Base-by-base conservation (phyloP, 805 yeast genomes). In the Monosporozyma unispora region DNA sequence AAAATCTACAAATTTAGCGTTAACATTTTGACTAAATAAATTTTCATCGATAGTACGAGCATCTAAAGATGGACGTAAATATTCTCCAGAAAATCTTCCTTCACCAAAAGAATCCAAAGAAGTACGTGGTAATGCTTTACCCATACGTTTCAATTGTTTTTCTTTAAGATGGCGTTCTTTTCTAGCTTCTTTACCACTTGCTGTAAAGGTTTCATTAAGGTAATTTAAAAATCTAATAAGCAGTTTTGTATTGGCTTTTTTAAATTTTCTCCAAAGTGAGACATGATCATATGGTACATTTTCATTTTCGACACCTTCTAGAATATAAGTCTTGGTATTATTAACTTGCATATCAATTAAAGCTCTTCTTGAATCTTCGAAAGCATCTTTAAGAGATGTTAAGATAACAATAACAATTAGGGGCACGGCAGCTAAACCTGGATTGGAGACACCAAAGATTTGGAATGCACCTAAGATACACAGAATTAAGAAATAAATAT, bases 301-400 rank as follows among this genome's bases (percentile, higher is more conserved):
- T 19, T 71, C 68, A 64, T 86, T 86, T 31, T 68, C 69, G 31
- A 78, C 58, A 45, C 83, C 79, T 44, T 63, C 62, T 44, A 85
- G 70, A 40, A 84, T 79, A 62, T 84, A 88, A 0, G 89, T 83
- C 38, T 73, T 69, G 47, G 84, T 85, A 64, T 86, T 86, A 63
- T 86, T 86, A 29, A 86, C 79, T 62, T 86, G 89, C 63, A 82
- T 67, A 66, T 86, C 95, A 39, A 81, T 69, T 2, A 76, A 70
- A 0, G 88, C 81, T 67, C 95, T 75, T 65, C 90, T 72, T 10
- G 87, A 84, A 66, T 86, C 95, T 64, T 86, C 95, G 42, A 86
- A 68, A 1, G 87, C 95, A 66, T 86, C 95, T 58, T 84, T 84
- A 51, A 83, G 70, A 0, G 89, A 89, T 0, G 95, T 86, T 41